Percentiles rank a stretch among this genome's conserved stretches.
Conservation (phyloP, 2,329 filamentous ascomycete genomes). For the Trichoderma aggressivum region DNA sequence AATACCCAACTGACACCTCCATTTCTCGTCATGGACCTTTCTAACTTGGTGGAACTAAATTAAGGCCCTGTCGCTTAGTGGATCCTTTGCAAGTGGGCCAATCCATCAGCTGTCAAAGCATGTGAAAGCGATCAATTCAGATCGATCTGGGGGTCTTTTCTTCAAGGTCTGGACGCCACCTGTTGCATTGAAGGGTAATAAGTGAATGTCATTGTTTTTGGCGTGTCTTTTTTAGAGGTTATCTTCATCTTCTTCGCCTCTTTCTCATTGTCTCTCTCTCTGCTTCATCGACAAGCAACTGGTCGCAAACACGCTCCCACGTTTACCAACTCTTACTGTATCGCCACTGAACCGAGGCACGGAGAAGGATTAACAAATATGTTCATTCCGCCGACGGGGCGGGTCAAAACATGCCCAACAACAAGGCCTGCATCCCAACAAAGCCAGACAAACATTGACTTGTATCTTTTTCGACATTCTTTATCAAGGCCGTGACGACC, state of each 20-base stretch:
- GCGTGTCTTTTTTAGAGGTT: background rate
- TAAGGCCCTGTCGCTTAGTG: slow-evolving; percentile 10
- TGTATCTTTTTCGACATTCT: background rate
- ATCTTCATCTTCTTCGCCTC: background rate
- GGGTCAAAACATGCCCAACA: slow-evolving; percentile 15
- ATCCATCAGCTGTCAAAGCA: background rate
- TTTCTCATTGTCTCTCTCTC: background rate
- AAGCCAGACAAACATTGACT: background rate
- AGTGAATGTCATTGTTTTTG: background rate
- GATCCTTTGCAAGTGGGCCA: background rate
- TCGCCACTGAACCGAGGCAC: slow-evolving; percentile 3
- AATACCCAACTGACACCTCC: background rate
- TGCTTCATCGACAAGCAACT: background rate
- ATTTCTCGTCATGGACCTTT: background rate
- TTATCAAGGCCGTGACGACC: background rate
- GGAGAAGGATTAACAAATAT: slow-evolving; percentile 7
- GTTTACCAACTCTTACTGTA: background rate
- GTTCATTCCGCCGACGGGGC: slow-evolving; percentile 6
- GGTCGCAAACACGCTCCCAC: background rate
- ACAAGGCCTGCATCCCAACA: slow-evolving; percentile 12
- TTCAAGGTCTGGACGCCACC: background rate
- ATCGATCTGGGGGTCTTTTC: slow-evolving; percentile 11
- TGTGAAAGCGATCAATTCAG: slow-evolving; percentile 14
- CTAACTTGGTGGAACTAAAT: background rate
- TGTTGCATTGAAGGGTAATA: background rate